A percentile compares a stretch with the other conserved stretches of the same genome.
These are phyloP conservation scores for Plectosphaerella cucumerina DNA, from an alignment of 2,329 filamentous ascomycete genomes.

Conservation along the genomic window DNA sequence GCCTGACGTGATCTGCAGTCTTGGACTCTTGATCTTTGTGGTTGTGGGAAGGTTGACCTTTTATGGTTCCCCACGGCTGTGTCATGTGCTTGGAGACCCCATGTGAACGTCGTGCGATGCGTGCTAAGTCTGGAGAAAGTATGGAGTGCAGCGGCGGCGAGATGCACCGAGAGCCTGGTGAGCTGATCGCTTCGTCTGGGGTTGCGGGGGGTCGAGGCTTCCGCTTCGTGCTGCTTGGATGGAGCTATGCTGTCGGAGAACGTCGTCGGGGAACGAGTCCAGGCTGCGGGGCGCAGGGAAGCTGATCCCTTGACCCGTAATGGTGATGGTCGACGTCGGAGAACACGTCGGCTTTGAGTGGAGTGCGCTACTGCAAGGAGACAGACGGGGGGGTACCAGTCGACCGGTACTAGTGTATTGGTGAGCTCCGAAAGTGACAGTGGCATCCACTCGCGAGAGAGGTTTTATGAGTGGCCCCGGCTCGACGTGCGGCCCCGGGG, in stretches of 20 bases:
- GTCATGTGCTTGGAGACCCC: too few species aligned
- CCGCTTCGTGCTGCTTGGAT: background rate
- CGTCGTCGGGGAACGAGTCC: background rate
- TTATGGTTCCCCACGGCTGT: background rate
- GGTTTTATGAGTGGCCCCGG: too few species aligned
- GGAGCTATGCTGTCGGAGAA: conserved; percentile 1
- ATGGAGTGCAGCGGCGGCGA: background rate
- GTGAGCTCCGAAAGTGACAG: too few species aligned
- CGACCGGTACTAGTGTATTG: too few species aligned
- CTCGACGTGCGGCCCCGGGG: too few species aligned
- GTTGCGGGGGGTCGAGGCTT: background rate
- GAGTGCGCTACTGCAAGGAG: background rate
- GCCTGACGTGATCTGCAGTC: background rate
- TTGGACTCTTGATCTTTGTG: background rate
- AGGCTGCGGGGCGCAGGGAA: background rate
- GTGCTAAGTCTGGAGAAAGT: too few species aligned
- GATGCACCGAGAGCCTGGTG: background rate
- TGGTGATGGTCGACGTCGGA: background rate
- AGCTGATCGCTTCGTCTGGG: background rate
- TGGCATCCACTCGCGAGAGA: too few species aligned
- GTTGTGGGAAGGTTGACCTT: background rate
- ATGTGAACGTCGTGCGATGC: too few species aligned
- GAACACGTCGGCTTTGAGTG: background rate
- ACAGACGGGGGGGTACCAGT: background rate
- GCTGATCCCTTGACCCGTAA: background rate